phyloP scores from a whole-genome alignment of 192 early-diverging fungal genomes.

The Linderina pennispora region DNA sequence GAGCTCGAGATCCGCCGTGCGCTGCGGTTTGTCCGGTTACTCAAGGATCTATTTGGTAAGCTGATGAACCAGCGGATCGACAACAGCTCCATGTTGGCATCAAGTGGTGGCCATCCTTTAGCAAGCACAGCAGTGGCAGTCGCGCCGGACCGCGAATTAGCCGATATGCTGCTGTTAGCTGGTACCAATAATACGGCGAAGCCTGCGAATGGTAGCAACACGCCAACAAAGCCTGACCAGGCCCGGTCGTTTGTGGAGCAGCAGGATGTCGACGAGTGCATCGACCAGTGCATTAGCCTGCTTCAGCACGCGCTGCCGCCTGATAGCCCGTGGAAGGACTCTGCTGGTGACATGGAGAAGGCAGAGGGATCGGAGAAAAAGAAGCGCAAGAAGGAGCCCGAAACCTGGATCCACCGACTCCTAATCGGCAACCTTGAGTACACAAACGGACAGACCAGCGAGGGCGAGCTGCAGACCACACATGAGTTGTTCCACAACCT shows the following conservation, averaged over 20 bases:
- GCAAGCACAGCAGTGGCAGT: slow-evolving; percentile 39
- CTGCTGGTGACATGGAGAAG: slow-evolving; percentile 2
- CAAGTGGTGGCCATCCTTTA: slow-evolving; percentile 34
- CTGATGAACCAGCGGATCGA: slow-evolving; percentile 25
- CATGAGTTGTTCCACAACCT: slow-evolving; percentile 32
- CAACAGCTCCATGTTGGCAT: slow-evolving; percentile 10
- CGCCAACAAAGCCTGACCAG: no score
- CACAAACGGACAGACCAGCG: neutral
- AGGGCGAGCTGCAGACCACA: neutral
- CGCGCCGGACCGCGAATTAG: slow-evolving; percentile 51
- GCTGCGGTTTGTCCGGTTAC: slow-evolving; percentile 44
- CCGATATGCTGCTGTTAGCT: slow-evolving; percentile 50
- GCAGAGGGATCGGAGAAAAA: slow-evolving; percentile 5
- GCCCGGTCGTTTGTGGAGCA: no score
- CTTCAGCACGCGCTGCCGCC: slow-evolving; percentile 56
- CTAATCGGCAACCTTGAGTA: slow-evolving; percentile 26
- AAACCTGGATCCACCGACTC: slow-evolving; percentile 31
- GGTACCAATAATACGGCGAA: slow-evolving; percentile 10
- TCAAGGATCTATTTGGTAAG: slow-evolving; percentile 50
- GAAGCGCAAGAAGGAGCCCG: slow-evolving; percentile 2
- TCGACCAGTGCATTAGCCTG: slow-evolving; percentile 59
- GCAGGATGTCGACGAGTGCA: slow-evolving; percentile 75
- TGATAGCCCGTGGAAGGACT: no score
- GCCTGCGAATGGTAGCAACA: neutral
- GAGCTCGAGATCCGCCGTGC: slow-evolving; percentile 15